Evolutionary conservation across 306 rosid species (phyloP), one percentile per base, ranked within the genome.

Genomic region (Sicyos edulis): DNA sequence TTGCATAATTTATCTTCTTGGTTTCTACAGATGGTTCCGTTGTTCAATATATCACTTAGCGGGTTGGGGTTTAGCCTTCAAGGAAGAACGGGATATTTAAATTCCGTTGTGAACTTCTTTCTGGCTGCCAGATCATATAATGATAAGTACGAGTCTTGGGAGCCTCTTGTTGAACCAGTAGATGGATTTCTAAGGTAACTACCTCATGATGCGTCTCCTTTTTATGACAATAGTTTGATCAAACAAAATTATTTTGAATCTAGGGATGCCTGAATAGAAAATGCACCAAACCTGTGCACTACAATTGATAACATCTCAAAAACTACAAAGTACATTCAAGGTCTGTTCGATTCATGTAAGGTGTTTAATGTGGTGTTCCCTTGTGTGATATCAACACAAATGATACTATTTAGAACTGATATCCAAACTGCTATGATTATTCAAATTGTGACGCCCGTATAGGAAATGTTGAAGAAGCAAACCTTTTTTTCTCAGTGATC

Each of bases 61-160:
- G 97, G 95, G 75, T 76, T 93, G 71, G 83, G 86, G 71, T 86
- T 86, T 78, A 82, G 84, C 55, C 80, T 88, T 59, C 97, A 87
- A 70, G 96, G 95, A 86, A 84, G 95, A 80, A 83, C 81, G 22
- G 91, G 85, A 75, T 86, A 85, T 75, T 47, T 83, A 87, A 87
- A 85, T 79, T 84, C 95, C 52, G 84, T 90, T 15, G 86, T 88
- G 67, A 82, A 84, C 82, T 87, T 93, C 85, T 86, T 91, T 63
- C 76, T 93, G 80, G 89, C 95, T 60, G 97, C 95, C 63, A 89
- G 92, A 83, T 93, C 99, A 54, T 91, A 86, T 58, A 93, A 93
- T 76, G 97, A 93, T 68, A 91, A 91, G 82, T 83, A 86, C 73
- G 99, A 93, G 81, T 78, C 91, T 19, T 93, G 99, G 99, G 99